phyloP scores from a whole-genome alignment of 2,329 filamentous ascomycete genomes.

The Aspergillus alliaceus region DNA sequence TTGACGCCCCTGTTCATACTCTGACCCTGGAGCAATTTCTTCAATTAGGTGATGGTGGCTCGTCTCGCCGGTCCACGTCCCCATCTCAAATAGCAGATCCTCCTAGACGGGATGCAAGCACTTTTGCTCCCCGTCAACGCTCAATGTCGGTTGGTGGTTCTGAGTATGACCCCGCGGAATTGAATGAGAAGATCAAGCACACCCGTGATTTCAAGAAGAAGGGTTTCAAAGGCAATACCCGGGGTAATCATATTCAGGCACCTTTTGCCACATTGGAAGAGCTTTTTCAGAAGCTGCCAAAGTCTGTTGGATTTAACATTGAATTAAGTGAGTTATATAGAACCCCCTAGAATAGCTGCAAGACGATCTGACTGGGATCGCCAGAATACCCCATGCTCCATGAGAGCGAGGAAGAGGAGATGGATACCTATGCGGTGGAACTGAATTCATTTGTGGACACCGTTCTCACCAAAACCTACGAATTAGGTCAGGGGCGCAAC shows the following conservation, averaged over 20 bases:
- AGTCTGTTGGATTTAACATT: conserved; percentile 91
- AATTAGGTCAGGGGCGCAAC: conserved; percentile 76
- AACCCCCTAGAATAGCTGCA: conserved; percentile 23
- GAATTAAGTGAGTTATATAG: conserved; percentile 68
- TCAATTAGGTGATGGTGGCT: conserved; percentile 68
- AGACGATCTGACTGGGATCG: conserved; percentile 28
- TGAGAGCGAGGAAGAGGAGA: conserved; percentile 91
- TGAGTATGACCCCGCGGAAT: conserved; percentile 41
- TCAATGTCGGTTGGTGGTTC: conserved; percentile 62
- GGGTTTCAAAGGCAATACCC: conserved; percentile 92
- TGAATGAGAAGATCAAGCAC: conserved; percentile 92
- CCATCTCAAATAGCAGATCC: conserved; percentile 32
- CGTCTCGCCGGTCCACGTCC: conserved; percentile 49
- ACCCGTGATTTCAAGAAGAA: conserved; percentile 92
- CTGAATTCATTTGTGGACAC: conserved; percentile 96
- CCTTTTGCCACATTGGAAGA: conserved; percentile 95
- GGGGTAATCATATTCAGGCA: conserved; percentile 91
- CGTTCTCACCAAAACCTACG: conserved; percentile 85
- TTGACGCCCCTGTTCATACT: conserved; percentile 94
- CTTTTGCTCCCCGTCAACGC: conserved; percentile 39
- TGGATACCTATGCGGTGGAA: conserved; percentile 95
- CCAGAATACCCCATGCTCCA: conserved; percentile 92
- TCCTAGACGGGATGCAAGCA: conserved; percentile 12
- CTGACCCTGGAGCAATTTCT: conserved; percentile 90
- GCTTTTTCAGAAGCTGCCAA: conserved; percentile 80